These are phyloP conservation scores for Xenosphaeropsis pyriputrescens DNA, from an alignment of 2,329 filamentous ascomycete species.

Conservation along the genomic window DNA sequence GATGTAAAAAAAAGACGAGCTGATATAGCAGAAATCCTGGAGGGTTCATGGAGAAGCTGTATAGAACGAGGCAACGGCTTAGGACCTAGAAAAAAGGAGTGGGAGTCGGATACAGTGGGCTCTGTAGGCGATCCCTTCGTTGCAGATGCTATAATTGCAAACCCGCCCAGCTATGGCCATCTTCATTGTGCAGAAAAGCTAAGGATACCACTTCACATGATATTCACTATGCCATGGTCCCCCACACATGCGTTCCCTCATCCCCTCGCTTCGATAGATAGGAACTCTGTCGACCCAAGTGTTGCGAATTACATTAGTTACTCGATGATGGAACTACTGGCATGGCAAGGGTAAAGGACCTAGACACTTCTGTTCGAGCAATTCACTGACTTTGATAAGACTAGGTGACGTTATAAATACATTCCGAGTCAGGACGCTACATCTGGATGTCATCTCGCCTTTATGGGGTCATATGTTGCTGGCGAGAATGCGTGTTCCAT, in stretches of 20 bases:
- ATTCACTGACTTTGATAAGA: conserved; percentile 11
- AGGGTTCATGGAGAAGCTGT: conserved; percentile 73
- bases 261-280: conserved; percentile 58
- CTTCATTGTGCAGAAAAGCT: conserved; percentile 59
- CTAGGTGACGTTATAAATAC: conserved; percentile 62
- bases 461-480: conserved; percentile 61
- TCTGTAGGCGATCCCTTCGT: conserved; percentile 44
- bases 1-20: conserved; percentile 58
- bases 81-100: background rate
- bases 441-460: conserved; percentile 55
- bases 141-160: conserved; percentile 64
- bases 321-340: conserved; percentile 65
- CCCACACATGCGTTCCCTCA: conserved; percentile 59
- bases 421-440: conserved; percentile 51
- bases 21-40: conserved; percentile 62
- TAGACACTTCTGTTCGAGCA: background rate
- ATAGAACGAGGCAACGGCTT: conserved; percentile 37
- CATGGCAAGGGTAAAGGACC: conserved; percentile 54
- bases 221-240: conserved; percentile 72
- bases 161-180: conserved; percentile 59
- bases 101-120: background rate
- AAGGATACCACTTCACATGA: conserved; percentile 61
- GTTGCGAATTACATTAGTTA: conserved; percentile 73
- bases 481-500: conserved; percentile 56
- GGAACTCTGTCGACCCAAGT: conserved; percentile 50